phyloP scores from a whole-genome alignment of 306 rosid genomes.

The Cucurbita pepo region DNA sequence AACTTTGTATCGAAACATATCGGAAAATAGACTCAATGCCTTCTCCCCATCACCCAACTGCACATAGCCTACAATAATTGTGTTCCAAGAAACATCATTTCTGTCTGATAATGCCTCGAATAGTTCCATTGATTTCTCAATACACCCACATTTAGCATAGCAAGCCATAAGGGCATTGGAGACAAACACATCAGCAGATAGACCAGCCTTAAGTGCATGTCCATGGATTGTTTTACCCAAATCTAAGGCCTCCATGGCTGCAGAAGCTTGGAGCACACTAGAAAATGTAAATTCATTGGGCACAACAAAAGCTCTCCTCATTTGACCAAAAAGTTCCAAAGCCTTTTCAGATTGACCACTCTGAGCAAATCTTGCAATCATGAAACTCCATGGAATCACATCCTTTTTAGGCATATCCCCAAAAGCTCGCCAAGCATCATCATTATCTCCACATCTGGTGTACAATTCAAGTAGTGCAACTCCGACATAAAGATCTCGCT shows the following conservation, averaged over 20 bases:
- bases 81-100: constrained; percentile 39
- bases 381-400: constrained; percentile 41
- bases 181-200: constrained; percentile 24
- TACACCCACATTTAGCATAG: constrained; percentile 32
- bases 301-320: constrained; percentile 27
- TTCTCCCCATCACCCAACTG: constrained; percentile 30
- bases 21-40: constrained; percentile 21
- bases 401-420: constrained; percentile 26
- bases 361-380: constrained; percentile 33
- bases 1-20: constrained; percentile 18
- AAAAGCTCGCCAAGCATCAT: constrained; percentile 20
- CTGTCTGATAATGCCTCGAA: constrained; percentile 16
- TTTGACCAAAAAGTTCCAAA: constrained; percentile 21
- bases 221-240: constrained; percentile 29
- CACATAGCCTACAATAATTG: constrained; percentile 30
- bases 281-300: constrained; percentile 34
- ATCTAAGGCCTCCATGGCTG: constrained; percentile 14
- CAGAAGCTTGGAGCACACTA: constrained; percentile 36
- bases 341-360: constrained; percentile 28
- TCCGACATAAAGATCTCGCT: constrained; percentile 28
- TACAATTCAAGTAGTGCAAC: constrained; percentile 34
- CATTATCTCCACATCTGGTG: constrained; percentile 15
- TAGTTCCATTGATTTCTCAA: constrained; percentile 21
- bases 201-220: constrained; percentile 21
- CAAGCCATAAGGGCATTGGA: constrained; percentile 38